Base-by-base conservation (phyloP, 1,139 yeast genomes). In the Taphrina deformans region DNA sequence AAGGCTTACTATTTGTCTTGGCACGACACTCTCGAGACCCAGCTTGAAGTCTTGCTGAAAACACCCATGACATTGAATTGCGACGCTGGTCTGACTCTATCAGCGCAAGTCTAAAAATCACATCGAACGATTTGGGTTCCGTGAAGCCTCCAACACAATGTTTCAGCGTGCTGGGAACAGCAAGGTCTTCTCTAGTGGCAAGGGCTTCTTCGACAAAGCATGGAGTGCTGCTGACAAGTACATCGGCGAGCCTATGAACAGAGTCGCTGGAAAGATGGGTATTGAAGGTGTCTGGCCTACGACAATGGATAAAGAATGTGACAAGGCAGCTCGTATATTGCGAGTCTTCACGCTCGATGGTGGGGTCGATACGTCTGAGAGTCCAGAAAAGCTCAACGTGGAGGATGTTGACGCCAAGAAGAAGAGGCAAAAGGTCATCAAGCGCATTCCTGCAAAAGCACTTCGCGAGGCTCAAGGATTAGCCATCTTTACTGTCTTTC, bases 401-500 rank as follows among this genome's bases (percentile, higher is more conserved):
- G 18, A 18, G 7, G 63, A 59, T 33, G 50, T n/a, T 12, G 56
- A 59, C 21, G 63, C 63, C 31, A 40, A 51, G 56, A 48, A 50
- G 44, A 59, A 59, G 50, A 26, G 40, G 21, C 63, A 59, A 33
- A 50, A 35, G 40, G 63, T 59, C 21, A 24, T 59, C 46, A 51
- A 59, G 56, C 55, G 63, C 31, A 59, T 59, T 6, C 63, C 63
- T 12, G 63, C 63, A n/a, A 52, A 48, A 21, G 65, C 55, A 10
- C 24, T 61, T 6, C 33, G 48, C 16, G 60, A 52, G 29, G 65
- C 65, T 9, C 33, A 61, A 23, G 65, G 65, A n/a, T 24, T 61
- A 9, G 65, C 65, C 46, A 61, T 61, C 38, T 61, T 61, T 29
- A 61, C 65, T 18, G 65, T 61, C 59, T 61, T 51, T 18, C 21